These are phyloP conservation scores for Silene vulgaris DNA, from an alignment of 179 eudicot species.

Conservation along the genomic window DNA sequence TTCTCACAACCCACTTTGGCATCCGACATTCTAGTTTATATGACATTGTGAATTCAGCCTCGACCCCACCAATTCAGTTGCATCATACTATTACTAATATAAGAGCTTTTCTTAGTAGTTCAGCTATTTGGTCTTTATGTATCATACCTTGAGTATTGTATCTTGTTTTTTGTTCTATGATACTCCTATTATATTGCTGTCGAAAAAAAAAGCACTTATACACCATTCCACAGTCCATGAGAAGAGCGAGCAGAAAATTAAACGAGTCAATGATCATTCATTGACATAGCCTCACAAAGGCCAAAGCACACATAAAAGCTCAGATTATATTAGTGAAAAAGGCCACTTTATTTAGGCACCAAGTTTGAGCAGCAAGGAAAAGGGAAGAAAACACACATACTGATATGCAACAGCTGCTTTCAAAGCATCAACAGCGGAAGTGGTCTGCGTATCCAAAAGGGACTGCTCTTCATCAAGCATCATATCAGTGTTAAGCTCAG, in stretches of 20 bases:
- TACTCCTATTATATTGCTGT: too few species aligned
- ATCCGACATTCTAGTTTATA: too few species aligned
- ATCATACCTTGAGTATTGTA: too few species aligned
- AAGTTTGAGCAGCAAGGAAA: not conserved
- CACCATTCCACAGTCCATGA: not conserved
- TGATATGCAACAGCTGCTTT: slow-evolving; percentile 52
- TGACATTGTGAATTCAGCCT: too few species aligned
- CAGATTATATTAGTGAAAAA: not conserved
- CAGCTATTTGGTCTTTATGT: too few species aligned
- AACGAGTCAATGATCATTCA: not conserved
- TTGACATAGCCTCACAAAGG: not conserved
- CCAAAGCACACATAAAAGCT: slow-evolving; percentile 1
- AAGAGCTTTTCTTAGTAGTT: too few species aligned
- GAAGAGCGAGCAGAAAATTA: not conserved
- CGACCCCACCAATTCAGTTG: too few species aligned
- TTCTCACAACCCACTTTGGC: too few species aligned
- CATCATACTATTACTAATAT: too few species aligned
- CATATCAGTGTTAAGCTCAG: slow-evolving; percentile 52
- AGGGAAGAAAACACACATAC: slow-evolving; percentile 39
- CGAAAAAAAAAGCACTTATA: too few species aligned
- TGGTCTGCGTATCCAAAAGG: slow-evolving; percentile 63
- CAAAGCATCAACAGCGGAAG: slow-evolving; percentile 72
- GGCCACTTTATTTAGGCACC: not conserved
- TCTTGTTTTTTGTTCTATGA: too few species aligned
- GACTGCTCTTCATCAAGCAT: slow-evolving; percentile 76